A percentile compares a stretch with the other conserved stretches of the same genome.
phyloP scores from a whole-genome alignment of 441 rosid species.

The Viola pubescens region DNA sequence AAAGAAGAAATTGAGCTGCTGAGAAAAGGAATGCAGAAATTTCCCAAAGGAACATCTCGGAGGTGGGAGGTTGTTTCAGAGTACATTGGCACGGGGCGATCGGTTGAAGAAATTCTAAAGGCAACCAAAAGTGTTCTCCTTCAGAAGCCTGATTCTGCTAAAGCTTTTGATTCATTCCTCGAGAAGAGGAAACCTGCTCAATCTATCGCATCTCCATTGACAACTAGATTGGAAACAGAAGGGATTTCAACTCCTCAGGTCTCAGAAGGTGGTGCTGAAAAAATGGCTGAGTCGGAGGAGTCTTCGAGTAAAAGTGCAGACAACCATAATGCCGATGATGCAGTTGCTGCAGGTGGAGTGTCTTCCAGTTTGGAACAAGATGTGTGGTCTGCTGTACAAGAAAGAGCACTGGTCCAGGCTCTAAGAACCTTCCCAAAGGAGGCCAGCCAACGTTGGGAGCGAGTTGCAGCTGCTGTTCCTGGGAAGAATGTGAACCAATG shows the following conservation, averaged over 20 bases:
- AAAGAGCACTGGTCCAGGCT: conserved; percentile 89
- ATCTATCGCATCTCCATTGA: conserved; percentile 74
- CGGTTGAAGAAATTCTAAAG: conserved; percentile 88
- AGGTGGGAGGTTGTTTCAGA: conserved; percentile 98
- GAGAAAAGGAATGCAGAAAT: conserved; percentile 62
- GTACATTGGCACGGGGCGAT: conserved; percentile 80
- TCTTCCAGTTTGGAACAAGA: conserved; percentile 57
- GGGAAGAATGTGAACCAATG: conserved; percentile 87
- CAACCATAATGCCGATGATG: conserved; percentile 31
- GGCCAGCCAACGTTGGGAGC: conserved; percentile 85
- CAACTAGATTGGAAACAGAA: conserved; percentile 69
- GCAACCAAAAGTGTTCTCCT: conserved; percentile 95
- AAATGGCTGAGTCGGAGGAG: conserved; percentile 30
- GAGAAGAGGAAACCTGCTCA: conserved; percentile 86
- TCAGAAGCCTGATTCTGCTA: conserved; percentile 85
- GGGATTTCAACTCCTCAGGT: conserved; percentile 27
- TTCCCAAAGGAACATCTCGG: conserved; percentile 88
- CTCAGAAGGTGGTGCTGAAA: conserved; percentile 22
- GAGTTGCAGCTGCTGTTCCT: conserved; percentile 95
- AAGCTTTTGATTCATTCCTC: conserved; percentile 92
- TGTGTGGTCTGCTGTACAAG: conserved; percentile 88
- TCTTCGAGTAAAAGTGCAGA: conserved; percentile 26
- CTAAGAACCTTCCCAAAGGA: conserved; percentile 96
- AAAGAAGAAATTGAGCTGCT: conserved; percentile 90
- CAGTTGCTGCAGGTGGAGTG: conserved; percentile 26